These are phyloP conservation scores for Babjeviella inositovora DNA, from an alignment of 805 yeast genomes.

Conservation along the genomic window DNA sequence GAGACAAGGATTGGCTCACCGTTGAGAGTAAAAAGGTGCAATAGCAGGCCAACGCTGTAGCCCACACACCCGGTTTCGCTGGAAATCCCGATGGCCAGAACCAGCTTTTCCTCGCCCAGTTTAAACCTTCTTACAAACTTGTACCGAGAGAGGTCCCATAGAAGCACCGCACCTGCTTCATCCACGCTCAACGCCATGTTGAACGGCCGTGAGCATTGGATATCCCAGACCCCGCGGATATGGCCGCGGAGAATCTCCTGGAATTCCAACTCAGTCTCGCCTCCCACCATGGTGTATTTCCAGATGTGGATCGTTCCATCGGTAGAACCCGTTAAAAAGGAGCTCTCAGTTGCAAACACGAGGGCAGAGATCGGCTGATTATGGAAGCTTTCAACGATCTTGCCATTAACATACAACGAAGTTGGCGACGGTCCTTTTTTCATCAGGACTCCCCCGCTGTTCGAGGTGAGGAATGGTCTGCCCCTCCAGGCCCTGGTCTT, in stretches of 20 bases:
- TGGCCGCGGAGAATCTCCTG: constrained; percentile 44
- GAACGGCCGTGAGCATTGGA: constrained; percentile 33
- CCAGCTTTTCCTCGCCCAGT: constrained; percentile 7
- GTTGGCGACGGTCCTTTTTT: constrained; percentile 9
- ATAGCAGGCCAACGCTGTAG: no score
- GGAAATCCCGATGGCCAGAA: constrained; percentile 24
- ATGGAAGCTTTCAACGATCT: constrained; percentile 24
- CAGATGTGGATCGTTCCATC: constrained; percentile 51
- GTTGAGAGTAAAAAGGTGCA: constrained; percentile 30
- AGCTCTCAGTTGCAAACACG: constrained; percentile 20
- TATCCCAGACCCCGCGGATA: constrained; percentile 20
- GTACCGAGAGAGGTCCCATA: constrained; percentile 51
- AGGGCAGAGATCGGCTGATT: constrained; percentile 18
- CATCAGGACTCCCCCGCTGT: constrained; percentile 5
- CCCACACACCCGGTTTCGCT: constrained; percentile 41
- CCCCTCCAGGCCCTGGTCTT: constrained; percentile 34
- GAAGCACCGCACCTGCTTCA: constrained; percentile 28
- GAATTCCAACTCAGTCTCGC: constrained; percentile 14
- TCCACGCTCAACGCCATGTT: constrained; percentile 42
- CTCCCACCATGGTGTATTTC: constrained; percentile 16
- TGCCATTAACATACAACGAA: constrained; percentile 17
- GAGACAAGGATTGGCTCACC: constrained; percentile 23
- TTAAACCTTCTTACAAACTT: constrained; percentile 24
- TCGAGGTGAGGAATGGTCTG: constrained; percentile 15
- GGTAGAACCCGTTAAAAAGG: constrained; percentile 29